Evolutionary conservation across 441 rosid species (phyloP), one percentile per base, ranked within the genome.

Genomic region (Omphalea diandra): DNA sequence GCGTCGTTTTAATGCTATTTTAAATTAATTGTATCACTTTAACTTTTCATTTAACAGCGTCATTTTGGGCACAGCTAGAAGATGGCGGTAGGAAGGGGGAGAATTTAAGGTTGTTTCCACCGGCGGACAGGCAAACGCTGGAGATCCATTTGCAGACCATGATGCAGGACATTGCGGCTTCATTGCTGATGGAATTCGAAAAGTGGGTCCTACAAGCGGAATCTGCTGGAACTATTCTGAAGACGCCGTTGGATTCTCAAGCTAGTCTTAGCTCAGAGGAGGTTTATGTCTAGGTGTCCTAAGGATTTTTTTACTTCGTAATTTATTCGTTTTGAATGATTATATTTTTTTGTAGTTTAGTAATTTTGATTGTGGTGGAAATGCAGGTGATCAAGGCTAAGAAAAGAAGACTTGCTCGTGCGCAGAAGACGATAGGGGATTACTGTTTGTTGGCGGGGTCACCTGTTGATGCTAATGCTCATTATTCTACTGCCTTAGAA

Each of bases 171-270:
- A 75, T 95, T 53, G 99, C 96, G 0, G 97, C 98, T 49, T 90
- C 91, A 15, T 80, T 95, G 66, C 76, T 95, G 77, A 95, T 93
- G 99, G 95, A 89, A 55, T 95, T 95, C 56, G 99, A 95, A 76
- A 95, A 95, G 77, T 90, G 92, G 90, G 99, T 90, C 47, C 89
- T 95, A 66, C 73, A 83, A 81, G 96, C 93, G 1, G 99, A 95
- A 65, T 95, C 99, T 52, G 78, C 96, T 0, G 99, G 99, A 75
- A 93, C 98, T 56, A 87, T 87, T 67, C 80, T 95, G 81, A 95
- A 95, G 89, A 95, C 97, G n/a, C 99, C 98, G 58, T 84, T 95
- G 68, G 99, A 95, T 89, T 93, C 97, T 77, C 99, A 95, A 90
- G 90, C 99, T 46, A 95, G 89, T 86, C 89, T 92, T 81, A 86